These are phyloP conservation scores for Diaporthe helianthi DNA, from an alignment of 2,329 filamentous ascomycete species.

Conservation along the genomic window DNA sequence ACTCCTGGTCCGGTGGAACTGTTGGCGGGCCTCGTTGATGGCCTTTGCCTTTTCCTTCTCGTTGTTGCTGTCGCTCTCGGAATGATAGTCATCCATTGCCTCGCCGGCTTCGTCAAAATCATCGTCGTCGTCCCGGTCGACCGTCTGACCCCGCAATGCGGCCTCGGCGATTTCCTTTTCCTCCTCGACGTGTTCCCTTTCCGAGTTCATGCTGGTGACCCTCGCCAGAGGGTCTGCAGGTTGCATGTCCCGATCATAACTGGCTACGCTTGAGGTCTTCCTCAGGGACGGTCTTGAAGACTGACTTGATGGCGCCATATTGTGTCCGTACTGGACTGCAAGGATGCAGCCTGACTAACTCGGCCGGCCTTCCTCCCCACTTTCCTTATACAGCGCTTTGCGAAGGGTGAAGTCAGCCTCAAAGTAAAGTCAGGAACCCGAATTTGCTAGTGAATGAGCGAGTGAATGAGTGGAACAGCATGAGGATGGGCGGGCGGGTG, in stretches of 20 bases:
- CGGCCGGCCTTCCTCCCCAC: conserved; percentile 6
- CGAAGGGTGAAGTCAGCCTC: neutral
- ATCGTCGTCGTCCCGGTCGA: conserved; percentile 7
- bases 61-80: conserved; percentile 33
- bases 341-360: neutral
- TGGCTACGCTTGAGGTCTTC: conserved; percentile 31
- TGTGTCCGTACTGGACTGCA: neutral
- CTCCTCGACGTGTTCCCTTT: conserved; percentile 34
- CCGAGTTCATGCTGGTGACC: conserved; percentile 30
- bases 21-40: conserved; percentile 41
- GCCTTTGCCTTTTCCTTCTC: conserved; percentile 37
- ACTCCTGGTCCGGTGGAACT: conserved; percentile 55
- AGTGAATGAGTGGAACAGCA: neutral
- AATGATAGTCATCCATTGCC: conserved; percentile 23
- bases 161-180: conserved; percentile 35
- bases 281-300: conserved; percentile 17
- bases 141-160: conserved; percentile 16
- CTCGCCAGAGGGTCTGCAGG: conserved; percentile 37
- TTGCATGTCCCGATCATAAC: conserved; percentile 35
- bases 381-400: neutral
- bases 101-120: conserved; percentile 28
- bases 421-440: neutral
- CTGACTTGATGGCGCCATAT: conserved; percentile 8
- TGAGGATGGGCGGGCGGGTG: neutral
- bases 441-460: neutral